A percentile compares a stretch with the other conserved stretches of the same genome.
Evolutionary conservation across 768 basidiomycete genomes (phyloP).

Genomic region (Hypholoma sublateritium): DNA sequence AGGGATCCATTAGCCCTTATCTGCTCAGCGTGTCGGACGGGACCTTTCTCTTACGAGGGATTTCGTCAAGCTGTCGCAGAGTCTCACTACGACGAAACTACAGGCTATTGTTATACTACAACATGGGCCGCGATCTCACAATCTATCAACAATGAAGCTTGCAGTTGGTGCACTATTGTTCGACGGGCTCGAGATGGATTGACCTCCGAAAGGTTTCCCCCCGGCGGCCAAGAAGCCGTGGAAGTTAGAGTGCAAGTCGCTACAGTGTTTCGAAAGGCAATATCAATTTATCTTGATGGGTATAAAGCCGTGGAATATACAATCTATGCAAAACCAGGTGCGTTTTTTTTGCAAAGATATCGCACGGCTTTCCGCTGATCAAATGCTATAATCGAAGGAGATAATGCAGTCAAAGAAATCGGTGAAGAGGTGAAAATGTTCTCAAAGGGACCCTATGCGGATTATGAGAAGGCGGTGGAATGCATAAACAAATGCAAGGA

Average conservation of each 20-base stretch:
- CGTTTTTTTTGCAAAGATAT: not conserved
- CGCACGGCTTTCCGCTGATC: not conserved
- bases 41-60: slow-evolving; percentile 7
- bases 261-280: not conserved
- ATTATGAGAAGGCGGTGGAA: slow-evolving; percentile 4
- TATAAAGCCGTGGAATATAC: not conserved
- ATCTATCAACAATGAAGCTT: slow-evolving; percentile 1
- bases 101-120: not conserved
- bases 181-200: slow-evolving; percentile 3
- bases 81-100: not conserved
- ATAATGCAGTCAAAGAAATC: slow-evolving; percentile 2
- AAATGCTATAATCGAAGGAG: not conserved
- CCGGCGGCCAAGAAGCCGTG: not conserved
- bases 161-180: slow-evolving; percentile 3
- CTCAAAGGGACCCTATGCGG: slow-evolving; percentile 4
- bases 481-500: slow-evolving; percentile 3
- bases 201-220: not conserved
- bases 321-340: not conserved
- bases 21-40: slow-evolving; percentile 6
- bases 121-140: not conserved
- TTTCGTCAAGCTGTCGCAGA: not conserved
- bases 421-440: slow-evolving; percentile 2
- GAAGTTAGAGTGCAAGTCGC: not conserved
- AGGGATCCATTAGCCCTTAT: not conserved
- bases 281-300: not conserved